A percentile compares a stretch with the other conserved stretches of the same genome.
These are phyloP conservation scores for Casuarina cunninghamiana DNA, from an alignment of 306 rosid genomes.

Conservation along the genomic window DNA sequence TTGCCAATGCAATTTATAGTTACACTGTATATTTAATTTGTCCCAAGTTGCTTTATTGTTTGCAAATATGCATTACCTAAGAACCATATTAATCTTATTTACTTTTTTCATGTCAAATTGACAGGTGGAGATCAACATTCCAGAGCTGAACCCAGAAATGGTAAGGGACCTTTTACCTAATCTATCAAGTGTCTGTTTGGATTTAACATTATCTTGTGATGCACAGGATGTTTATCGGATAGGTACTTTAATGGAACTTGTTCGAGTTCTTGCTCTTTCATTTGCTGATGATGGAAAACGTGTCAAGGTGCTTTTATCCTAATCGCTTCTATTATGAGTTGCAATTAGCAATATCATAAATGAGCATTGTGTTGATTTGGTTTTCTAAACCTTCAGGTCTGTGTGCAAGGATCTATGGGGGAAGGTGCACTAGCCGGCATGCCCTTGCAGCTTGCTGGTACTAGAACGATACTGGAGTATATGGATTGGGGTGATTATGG, in stretches of 20 bases:
- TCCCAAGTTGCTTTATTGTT: neutral
- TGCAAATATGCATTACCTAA: neutral
- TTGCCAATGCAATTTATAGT: neutral
- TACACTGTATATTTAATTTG: neutral
- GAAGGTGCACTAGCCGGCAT: slow-evolving; percentile 95
- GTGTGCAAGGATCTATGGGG: slow-evolving; percentile 99
- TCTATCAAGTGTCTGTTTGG: slow-evolving; percentile 16
- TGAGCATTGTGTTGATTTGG: slow-evolving; percentile 20
- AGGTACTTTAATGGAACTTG: slow-evolving; percentile 91
- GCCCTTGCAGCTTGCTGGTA: slow-evolving; percentile 98
- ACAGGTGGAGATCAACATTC: slow-evolving; percentile 95
- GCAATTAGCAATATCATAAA: neutral
- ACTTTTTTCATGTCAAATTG: slow-evolving; percentile 33
- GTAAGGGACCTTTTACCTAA: slow-evolving; percentile 39
- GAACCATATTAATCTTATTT: slow-evolving; percentile 28
- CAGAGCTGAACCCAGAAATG: slow-evolving; percentile 95
- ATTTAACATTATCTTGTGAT: slow-evolving; percentile 44
- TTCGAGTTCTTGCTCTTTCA: slow-evolving; percentile 83
- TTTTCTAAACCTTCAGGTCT: slow-evolving; percentile 55
- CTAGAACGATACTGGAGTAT: slow-evolving; percentile 78
- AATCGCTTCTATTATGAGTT: slow-evolving; percentile 21
- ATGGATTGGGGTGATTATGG: slow-evolving; percentile 99
- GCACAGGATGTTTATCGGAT: slow-evolving; percentile 94
- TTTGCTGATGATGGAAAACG: slow-evolving; percentile 92
- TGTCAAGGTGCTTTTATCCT: slow-evolving; percentile 66